Evolutionary conservation across 768 basidiomycete genomes (phyloP).

Genomic region (Phylloporus sp.): DNA sequence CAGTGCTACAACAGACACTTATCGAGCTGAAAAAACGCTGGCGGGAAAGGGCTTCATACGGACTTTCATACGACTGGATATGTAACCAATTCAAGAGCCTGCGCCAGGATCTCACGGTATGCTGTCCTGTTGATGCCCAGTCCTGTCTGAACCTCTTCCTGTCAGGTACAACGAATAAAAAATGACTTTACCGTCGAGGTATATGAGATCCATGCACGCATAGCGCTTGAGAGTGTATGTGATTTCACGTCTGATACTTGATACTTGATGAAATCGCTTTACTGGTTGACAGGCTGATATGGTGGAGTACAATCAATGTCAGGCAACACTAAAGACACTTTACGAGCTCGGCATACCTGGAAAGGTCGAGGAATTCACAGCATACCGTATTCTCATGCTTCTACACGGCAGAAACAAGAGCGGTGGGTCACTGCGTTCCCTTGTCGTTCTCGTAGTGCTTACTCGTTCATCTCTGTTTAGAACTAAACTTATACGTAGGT

Average conservation of each 20-base stretch:
- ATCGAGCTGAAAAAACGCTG: slow-evolving; percentile 83
- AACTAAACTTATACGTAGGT: slow-evolving; percentile 95
- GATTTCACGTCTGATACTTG: neutral
- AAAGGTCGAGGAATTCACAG: slow-evolving; percentile 92
- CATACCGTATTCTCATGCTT: slow-evolving; percentile 95
- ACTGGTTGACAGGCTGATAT: slow-evolving; percentile 70
- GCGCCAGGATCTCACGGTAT: slow-evolving; percentile 93
- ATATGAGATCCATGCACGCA: slow-evolving; percentile 97
- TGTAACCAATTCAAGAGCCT: slow-evolving; percentile 98
- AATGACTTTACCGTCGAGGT: slow-evolving; percentile 97
- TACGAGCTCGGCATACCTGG: slow-evolving; percentile 94
- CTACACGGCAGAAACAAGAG: slow-evolving; percentile 90
- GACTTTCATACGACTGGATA: slow-evolving; percentile 77
- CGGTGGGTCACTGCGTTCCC: slow-evolving; percentile 49
- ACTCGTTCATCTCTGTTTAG: slow-evolving; percentile 37
- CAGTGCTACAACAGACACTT: slow-evolving; percentile 79
- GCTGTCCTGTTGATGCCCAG: slow-evolving; percentile 27
- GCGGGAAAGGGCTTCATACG: slow-evolving; percentile 69
- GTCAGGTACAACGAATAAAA: slow-evolving; percentile 95
- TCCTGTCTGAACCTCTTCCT: slow-evolving; percentile 7
- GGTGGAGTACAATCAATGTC: slow-evolving; percentile 99
- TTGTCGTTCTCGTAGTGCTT: neutral
- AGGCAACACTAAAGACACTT: slow-evolving; percentile 80
- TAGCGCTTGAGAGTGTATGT: slow-evolving; percentile 87
- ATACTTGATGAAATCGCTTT: slow-evolving; percentile 12